Conservation (phyloP, 176 grass and related monocot species). For the Echinochloa phyllopogon region DNA sequence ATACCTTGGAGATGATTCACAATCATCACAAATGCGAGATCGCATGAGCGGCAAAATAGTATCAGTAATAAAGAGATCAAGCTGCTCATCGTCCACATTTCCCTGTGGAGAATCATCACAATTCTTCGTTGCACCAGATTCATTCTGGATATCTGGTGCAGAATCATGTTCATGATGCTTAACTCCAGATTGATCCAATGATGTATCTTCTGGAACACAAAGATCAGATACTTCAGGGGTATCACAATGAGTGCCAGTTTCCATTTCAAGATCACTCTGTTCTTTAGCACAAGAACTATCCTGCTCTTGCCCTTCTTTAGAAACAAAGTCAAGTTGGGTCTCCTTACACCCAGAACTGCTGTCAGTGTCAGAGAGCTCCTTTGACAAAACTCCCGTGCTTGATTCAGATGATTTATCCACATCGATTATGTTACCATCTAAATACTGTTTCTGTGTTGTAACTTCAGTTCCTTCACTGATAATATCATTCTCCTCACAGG, state of each 20-base stretch:
- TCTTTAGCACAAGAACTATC: constrained; percentile 42
- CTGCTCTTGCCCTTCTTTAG: constrained; percentile 35
- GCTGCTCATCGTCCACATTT: constrained; percentile 50
- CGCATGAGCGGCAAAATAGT: constrained; percentile 80
- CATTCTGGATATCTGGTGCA: constrained; percentile 5
- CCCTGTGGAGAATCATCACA: constrained; percentile 45
- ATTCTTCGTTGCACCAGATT: constrained; percentile 10
- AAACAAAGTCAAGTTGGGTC: constrained; percentile 45
- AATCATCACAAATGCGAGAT: constrained; percentile 65
- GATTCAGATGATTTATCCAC: constrained; percentile 51
- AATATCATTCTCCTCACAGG: constrained; percentile 56
- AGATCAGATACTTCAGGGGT: constrained; percentile 27
- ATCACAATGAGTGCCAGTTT: constrained; percentile 27
- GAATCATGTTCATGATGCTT: constrained; percentile 26
- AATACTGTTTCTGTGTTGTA: constrained; percentile 45
- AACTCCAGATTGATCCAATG: constrained; percentile 38
- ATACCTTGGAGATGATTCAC: constrained; percentile 87
- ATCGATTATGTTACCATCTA: constrained; percentile 40
- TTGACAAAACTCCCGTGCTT: constrained; percentile 45
- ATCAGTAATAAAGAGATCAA: constrained; percentile 55
- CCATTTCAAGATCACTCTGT: constrained; percentile 29
- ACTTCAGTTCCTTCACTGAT: constrained; percentile 48
- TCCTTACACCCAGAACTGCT: constrained; percentile 42
- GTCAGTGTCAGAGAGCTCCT: constrained; percentile 43
- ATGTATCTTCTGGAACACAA: constrained; percentile 44